Evolutionary conservation across 2,329 filamentous ascomycete genomes (phyloP), one percentile per base, ranked within the genome.

Genomic region (Fusarium albidum): DNA sequence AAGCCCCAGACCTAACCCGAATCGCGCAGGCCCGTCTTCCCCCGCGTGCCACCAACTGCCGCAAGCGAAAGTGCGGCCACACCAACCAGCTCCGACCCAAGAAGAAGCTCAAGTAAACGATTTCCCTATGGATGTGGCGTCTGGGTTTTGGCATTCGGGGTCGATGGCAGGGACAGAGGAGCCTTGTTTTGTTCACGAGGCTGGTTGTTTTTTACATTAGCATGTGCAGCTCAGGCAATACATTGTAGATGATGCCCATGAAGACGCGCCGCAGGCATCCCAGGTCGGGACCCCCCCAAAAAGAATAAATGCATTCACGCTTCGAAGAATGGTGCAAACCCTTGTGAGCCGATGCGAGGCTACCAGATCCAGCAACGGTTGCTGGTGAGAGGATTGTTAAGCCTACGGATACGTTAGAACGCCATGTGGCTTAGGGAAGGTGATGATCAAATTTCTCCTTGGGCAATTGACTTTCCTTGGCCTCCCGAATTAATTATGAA

Each of bases 61-160:
- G 93, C 75, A 98, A 98, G 92, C 93, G 93, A 85, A 98, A 98
- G 89, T 98, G 94, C 82, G 95, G 94, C 66, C 95, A 98, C 90
- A 96, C 90, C 84, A 98, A 98, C 91, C 95, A 99, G 89, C 91
- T 99, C 79, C 92, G 95, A 83, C 95, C 95, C 81, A 99, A 99
- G 94, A 99, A 99, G 93, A 99, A 99, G 94, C 88, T 96, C 79
- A 96, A 97, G 84, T 81, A 79, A 72, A 75, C 72, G 70, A 74
- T 73, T 70, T 59, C 57, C 67, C 63, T 67, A 72, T 72, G 73
- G 68, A 73, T 73, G 72, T 70, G 77, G 76, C 77, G 76, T 79
- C 74, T 74, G 73, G 75, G 75, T 72, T 75, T 68, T 71, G 73
- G 71, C 70, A 75, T 74, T 73, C 68, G 69, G 71, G 65, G 67